Conservation (phyloP, 768 basidiomycete species). For the Pleurotus tuber-regium region DNA sequence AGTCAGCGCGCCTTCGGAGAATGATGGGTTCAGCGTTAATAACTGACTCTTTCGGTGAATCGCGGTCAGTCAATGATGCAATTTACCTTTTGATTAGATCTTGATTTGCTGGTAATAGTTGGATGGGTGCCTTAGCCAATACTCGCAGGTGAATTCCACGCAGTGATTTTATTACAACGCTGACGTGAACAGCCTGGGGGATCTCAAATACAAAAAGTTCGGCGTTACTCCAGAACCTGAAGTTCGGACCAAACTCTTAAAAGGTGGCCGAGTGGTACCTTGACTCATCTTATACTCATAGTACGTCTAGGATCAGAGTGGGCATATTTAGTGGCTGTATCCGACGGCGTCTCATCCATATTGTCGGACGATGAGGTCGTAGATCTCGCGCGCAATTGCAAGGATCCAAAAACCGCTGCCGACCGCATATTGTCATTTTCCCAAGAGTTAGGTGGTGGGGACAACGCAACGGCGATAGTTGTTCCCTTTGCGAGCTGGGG, state of each 20-base stretch:
- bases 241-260: conserved; percentile 68
- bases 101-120: conserved; percentile 41
- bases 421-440: conserved; percentile 80
- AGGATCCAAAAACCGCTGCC: conserved; percentile 78
- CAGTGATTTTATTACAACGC: background rate
- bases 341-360: conserved; percentile 90
- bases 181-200: conserved; percentile 63
- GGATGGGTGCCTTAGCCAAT: conserved; percentile 95
- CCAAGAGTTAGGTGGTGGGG: conserved; percentile 84
- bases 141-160: conserved; percentile 70
- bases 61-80: conserved; percentile 47
- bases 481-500: conserved; percentile 95
- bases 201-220: conserved; percentile 83
- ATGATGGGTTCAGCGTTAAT: conserved; percentile 90
- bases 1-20: conserved; percentile 78
- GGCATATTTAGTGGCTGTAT: conserved; percentile 86
- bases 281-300: background rate
- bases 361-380: conserved; percentile 94
- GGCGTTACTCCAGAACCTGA: conserved; percentile 95
- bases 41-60: conserved; percentile 93
- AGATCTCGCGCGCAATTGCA: conserved; percentile 75
- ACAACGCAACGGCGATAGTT: conserved; percentile 90
- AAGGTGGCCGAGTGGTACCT: conserved; percentile 46
- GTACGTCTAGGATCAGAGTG: conserved; percentile 64
- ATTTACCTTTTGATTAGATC: background rate